These are phyloP conservation scores for Arachnomyces sp. DNA, from an alignment of 2,329 filamentous ascomycete species.

Conservation along the genomic window DNA sequence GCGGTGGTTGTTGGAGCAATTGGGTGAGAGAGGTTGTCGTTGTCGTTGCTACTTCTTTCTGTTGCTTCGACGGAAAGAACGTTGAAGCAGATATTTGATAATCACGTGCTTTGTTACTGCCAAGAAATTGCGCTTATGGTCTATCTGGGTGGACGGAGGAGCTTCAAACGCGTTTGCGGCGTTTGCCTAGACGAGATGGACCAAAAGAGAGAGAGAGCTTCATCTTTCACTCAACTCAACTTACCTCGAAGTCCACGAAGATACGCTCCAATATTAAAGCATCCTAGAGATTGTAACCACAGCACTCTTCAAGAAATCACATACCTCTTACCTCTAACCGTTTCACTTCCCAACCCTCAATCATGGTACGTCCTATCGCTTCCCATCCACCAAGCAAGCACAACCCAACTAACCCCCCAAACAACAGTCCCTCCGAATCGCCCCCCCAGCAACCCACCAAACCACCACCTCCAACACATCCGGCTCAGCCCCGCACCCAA, in stretches of 20 bases:
- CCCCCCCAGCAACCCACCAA: slow-evolving; percentile 61
- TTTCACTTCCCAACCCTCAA: slow-evolving; percentile 1
- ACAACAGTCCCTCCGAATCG: slow-evolving; percentile 81
- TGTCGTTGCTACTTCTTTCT: too few species aligned
- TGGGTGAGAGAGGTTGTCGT: too few species aligned
- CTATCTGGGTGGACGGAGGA: slow-evolving; percentile 19
- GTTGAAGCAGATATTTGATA: background rate
- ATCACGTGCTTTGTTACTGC: slow-evolving; percentile 21
- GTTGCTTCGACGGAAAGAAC: too few species aligned
- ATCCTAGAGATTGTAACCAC: background rate
- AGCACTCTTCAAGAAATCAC: background rate
- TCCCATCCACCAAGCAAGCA: slow-evolving; percentile 8
- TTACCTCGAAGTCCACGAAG: background rate
- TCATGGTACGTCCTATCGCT: slow-evolving; percentile 23
- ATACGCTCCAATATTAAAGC: slow-evolving; percentile 6
- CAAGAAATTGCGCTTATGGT: slow-evolving; percentile 20
- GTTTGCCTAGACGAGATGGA: slow-evolving; percentile 10
- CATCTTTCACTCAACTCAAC: slow-evolving; percentile 10
- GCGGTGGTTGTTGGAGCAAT: background rate
- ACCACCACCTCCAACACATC: slow-evolving; percentile 57
- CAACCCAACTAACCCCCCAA: background rate
- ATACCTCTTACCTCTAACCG: slow-evolving; percentile 5
- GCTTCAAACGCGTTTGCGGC: slow-evolving; percentile 27
- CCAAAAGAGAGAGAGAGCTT: slow-evolving; percentile 5
- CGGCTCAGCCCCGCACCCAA: slow-evolving; percentile 42